A percentile compares a stretch with the other conserved stretches of the same genome.
These are phyloP conservation scores for Sphaceloma murrayae DNA, from an alignment of 2,329 filamentous ascomycete genomes.

Conservation along the genomic window DNA sequence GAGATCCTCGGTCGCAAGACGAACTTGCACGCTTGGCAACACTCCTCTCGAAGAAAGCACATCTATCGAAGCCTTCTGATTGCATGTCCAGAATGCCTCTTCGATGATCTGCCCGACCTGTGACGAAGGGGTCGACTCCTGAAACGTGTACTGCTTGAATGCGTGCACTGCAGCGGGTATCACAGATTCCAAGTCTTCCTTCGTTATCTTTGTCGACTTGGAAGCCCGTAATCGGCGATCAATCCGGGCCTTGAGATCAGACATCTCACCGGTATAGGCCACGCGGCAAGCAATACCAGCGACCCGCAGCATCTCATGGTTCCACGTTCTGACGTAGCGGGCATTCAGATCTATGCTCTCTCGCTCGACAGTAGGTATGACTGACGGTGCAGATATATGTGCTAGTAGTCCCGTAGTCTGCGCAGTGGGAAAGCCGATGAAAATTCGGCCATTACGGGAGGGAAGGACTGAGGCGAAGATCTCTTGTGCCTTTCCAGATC, in stretches of 20 bases:
- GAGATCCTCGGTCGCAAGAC: slow-evolving; percentile 60
- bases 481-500: slow-evolving; percentile 53
- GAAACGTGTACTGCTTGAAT: slow-evolving; percentile 78
- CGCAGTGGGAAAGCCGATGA: slow-evolving; percentile 95
- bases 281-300: slow-evolving; percentile 84
- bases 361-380: slow-evolving; percentile 94
- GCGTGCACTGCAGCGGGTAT: slow-evolving; percentile 74
- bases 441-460: slow-evolving; percentile 80
- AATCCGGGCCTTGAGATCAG: slow-evolving; percentile 51
- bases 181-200: slow-evolving; percentile 55
- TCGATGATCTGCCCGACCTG: slow-evolving; percentile 81
- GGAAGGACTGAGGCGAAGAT: slow-evolving; percentile 87
- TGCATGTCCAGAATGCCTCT: slow-evolving; percentile 92
- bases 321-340: slow-evolving; percentile 90
- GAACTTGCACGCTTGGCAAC: slow-evolving; percentile 71
- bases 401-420: slow-evolving; percentile 91
- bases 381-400: slow-evolving; percentile 88
- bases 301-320: slow-evolving; percentile 81
- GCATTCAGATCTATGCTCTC: slow-evolving; percentile 97
- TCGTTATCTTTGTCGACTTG: slow-evolving; percentile 41
- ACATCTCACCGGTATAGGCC: slow-evolving; percentile 82
- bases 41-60: slow-evolving; percentile 82
- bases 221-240: slow-evolving; percentile 31
- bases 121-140: slow-evolving; percentile 78
- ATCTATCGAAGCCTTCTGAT: slow-evolving; percentile 71